Evolutionary conservation across 345 rosid genomes (phyloP).

Genomic region (Eucalyptus victrix): DNA sequence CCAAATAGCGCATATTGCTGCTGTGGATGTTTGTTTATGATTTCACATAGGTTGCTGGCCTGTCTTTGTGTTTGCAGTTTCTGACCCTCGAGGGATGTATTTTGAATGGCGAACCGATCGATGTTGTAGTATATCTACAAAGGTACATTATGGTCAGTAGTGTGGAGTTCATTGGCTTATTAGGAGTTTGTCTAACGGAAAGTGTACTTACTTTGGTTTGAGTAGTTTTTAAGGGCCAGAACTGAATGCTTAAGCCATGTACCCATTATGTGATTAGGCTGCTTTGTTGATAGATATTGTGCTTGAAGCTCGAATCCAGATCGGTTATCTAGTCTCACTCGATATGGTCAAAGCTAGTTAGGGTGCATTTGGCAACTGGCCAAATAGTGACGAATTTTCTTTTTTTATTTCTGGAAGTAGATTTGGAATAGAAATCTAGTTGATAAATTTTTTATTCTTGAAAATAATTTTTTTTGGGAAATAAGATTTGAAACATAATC

Average conservation of each 20-base stretch:
- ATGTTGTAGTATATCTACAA: neutral
- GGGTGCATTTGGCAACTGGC: accelerated
- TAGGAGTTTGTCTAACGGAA: neutral
- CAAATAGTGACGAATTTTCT: too few relatives aligned
- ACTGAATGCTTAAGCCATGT: neutral
- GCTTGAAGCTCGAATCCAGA: neutral
- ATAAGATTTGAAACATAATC: too few relatives aligned
- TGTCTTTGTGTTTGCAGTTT: neutral
- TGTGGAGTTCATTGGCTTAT: neutral
- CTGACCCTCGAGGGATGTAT: neutral
- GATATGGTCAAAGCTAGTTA: neutral
- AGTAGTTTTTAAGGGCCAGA: neutral
- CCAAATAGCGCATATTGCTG: neutral
- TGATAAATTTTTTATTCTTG: too few relatives aligned
- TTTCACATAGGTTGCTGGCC: neutral
- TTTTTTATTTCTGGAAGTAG: accelerated
- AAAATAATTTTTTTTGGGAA: too few relatives aligned
- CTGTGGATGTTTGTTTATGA: neutral
- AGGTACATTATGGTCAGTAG: neutral
- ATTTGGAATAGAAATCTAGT: accelerated
- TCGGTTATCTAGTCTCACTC: neutral
- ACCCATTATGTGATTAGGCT: neutral
- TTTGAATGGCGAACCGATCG: too few relatives aligned
- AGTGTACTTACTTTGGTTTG: neutral
- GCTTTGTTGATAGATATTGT: neutral